Evolutionary conservation across 2,329 filamentous ascomycete genomes (phyloP), one percentile per base, ranked within the genome.

Genomic region (Berkeleyomyces rouxiae): DNA sequence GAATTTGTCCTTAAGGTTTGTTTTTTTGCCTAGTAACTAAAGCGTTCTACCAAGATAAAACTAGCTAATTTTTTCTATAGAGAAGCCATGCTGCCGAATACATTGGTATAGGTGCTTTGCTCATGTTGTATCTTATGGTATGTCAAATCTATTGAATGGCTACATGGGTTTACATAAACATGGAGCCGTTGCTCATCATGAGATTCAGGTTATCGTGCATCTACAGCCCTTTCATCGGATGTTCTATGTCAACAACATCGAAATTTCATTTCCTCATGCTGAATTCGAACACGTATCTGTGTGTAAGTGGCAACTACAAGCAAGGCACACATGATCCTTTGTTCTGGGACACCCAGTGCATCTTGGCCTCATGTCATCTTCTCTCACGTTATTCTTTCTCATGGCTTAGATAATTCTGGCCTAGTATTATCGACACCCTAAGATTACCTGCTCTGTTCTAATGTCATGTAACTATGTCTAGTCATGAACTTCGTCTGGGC

Each of bases 181-280:
- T 33, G 7, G 36, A 13, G 42, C 47, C 37, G 23, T 11, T 13
- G 31, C 46, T n/a, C 10, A 11, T 36, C 16, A 36, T 55, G 36
- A 31, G 3, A 6, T 7, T 31, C 23, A 64, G 65, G 40, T 61
- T 46, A 43, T 83, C 72, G 76, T 87, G 68, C 78, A 87, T 67
- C 80, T 88, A 68, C 84, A 86, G 65, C 93, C 93, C 0, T 97
- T 97, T 72, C 90, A 97, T 72, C 90, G 89, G 74, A 87, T 96
- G 83, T 97, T 99, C 75, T 87, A 83, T 67, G 81, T 97, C 66
- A 87, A 90, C 71, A 90, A 97, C 71, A 80, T 88, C 33, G 78
- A 83, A 59, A 90, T 97, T 65, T 85, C 89, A 67, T 96, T 87
- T 70, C 93, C 93, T 0, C 87, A 95, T 74, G 90, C 93, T 31